Conservation (phyloP, 164 flowering plant genomes). For the Brasenia schreberi region DNA sequence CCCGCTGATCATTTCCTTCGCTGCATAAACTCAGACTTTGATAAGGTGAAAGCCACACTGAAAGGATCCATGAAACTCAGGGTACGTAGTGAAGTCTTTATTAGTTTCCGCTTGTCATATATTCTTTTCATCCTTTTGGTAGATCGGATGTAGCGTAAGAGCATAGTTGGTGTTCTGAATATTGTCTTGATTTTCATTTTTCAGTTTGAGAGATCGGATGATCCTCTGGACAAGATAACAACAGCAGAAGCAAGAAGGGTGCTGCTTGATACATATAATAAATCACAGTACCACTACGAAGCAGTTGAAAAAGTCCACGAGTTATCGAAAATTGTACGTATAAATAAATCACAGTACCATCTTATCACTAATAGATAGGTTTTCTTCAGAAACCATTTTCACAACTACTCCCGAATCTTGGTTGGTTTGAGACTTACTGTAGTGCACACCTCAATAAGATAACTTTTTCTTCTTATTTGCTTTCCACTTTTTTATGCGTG, state of each 20-base stretch:
- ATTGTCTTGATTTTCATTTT: background rate
- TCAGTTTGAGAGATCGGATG: conserved; percentile 69
- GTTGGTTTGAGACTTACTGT: too few relatives aligned
- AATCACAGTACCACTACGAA: conserved; percentile 43
- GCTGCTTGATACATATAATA: conserved; percentile 40
- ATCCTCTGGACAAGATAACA: conserved; percentile 74
- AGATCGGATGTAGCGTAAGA: too few relatives aligned
- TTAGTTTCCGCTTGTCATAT: too few relatives aligned
- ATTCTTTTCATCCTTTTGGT: too few relatives aligned
- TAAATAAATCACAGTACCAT: too few relatives aligned
- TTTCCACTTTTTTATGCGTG: too few relatives aligned
- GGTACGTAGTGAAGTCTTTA: conserved; percentile 22
- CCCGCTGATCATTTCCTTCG: conserved; percentile 95
- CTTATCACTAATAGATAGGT: too few relatives aligned
- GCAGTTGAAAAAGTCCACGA: conserved; percentile 56
- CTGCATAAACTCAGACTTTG: conserved; percentile 88
- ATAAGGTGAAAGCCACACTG: conserved; percentile 85
- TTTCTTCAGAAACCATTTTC: background rate
- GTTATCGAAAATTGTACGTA: conserved; percentile 74
- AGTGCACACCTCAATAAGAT: too few relatives aligned
- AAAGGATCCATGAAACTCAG: conserved; percentile 90
- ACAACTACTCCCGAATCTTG: too few relatives aligned
- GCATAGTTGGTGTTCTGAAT: too few relatives aligned
- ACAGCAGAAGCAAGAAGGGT: conserved; percentile 73
- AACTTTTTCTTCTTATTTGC: too few relatives aligned